Evolutionary conservation across 306 rosid genomes (phyloP), one percentile per base, ranked within the genome.

Genomic region (Pueraria montana): DNA sequence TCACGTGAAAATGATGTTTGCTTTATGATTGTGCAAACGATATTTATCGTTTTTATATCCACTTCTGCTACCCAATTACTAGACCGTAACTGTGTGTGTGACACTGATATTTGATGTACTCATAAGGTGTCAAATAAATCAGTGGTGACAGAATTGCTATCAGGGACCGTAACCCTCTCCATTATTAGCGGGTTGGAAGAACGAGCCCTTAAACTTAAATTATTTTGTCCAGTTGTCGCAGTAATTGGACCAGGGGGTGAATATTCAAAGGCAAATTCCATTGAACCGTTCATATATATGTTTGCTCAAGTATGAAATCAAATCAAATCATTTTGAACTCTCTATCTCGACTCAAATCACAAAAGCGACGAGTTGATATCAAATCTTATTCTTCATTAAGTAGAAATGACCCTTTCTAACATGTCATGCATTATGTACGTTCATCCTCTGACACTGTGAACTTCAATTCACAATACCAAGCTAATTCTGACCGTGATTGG

Each of bases 221-320:
- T 16, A 77, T 76, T 77, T 59, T 76, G 76, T 71, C 75, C 4
- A 4, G 9, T 50, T 66, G 20, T 80, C 13, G 11, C 55, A 6
- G 16, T 24, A 24, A 52, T 76, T 62, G 77, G 76, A 34, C 52
- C 78, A 64, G 43, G 12, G 2, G 61, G 13, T 50, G 58, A 64
- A 56, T 74, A 53, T 65, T 68, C 79, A 80, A n/a, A n/a, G n/a
- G n/a, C n/a, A n/a, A 43, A 83, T 59, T 83, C 69, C 58, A 50
- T 64, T 26, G 26, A 78, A 36, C 61, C 72, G 12, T 52, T 66
- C 62, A 62, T 16, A 63, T 24, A 4, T n/a, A 7, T 2, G 62
- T 62, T 62, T 27, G 9, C 8, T 27, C 38, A 16, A 30, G 5
- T 63, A 32, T 61, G 67, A 61, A 61, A 61, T 27, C 42, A 62